Base-by-base conservation (phyloP, 2,329 filamentous ascomycete genomes). In the Sporothrix phasma region DNA sequence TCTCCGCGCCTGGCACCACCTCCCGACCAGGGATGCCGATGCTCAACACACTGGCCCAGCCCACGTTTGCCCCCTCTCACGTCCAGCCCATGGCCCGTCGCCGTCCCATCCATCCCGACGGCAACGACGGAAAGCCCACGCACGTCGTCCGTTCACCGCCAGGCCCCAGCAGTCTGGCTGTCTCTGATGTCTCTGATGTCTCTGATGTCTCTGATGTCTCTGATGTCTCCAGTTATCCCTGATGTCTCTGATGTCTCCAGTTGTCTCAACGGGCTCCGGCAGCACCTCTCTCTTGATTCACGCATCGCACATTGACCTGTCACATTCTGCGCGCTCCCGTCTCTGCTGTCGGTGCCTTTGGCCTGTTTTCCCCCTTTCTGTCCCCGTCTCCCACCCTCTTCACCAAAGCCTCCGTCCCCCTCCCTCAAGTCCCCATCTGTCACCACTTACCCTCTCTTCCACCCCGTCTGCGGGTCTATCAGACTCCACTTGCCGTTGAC, bases 91-190 rank as follows among this genome's bases (percentile, higher is more conserved):
- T 56, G n/a, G 31, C 19, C 5, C n/a, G n/a, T 22, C 58, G 6
- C 45, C n/a, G 39, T 26, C n/a, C 29, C n/a, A 15, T 59, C n/a
- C n/a, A 39, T 61, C 59, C 59, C 59, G 59, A 61, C 59, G 59
- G 59, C 43, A 61, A 51, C 19, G 13, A 41, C 59, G 59, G 45
- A 29, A 41, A 26, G 19, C 26, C 59, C 59, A 49, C 43, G 24
- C 51, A 54, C 19, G 31, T 24, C 31, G 15, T 22, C 15, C 31
- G 34, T n/a, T 17, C 6, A 5, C 24, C 24, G n/a, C 13, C n/a
- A 24, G 46, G 22, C 51, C 54, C 26, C 19, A 43, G 8, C 54
- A 17, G 13, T 29, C 22, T n/a, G 10, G 41, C 13, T 17, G 19
- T 58, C 15, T 43, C 13, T 29, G 15, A 1, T 10, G 19, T 34